These are phyloP conservation scores for Citrus cavaleriei DNA, from an alignment of 345 rosid genomes.

Conservation along the genomic window DNA sequence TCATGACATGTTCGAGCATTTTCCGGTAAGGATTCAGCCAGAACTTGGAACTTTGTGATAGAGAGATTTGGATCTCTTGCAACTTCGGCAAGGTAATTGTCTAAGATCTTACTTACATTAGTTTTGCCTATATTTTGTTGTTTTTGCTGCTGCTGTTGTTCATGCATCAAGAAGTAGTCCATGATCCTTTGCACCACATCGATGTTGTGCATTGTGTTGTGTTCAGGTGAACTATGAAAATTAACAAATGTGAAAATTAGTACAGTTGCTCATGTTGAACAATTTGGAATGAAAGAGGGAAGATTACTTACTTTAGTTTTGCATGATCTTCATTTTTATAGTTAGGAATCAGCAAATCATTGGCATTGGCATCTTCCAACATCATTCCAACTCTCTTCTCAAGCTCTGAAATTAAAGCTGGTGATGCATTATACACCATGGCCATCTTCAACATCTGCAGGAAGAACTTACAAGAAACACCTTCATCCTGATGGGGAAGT, in stretches of 20 bases:
- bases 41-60: constrained; percentile 72
- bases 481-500: constrained; percentile 60
- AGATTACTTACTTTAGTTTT: constrained; percentile 42
- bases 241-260: background rate
- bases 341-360: constrained; percentile 78
- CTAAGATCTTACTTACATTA: constrained; percentile 67
- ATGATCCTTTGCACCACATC: constrained; percentile 70
- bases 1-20: constrained; percentile 69
- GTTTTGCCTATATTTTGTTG: constrained; percentile 40
- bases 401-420: constrained; percentile 73
- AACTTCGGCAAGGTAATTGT: constrained; percentile 68
- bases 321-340: constrained; percentile 55
- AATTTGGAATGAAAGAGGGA: constrained; percentile 7
- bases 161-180: constrained; percentile 75
- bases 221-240: constrained; percentile 49
- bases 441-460: constrained; percentile 71
- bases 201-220: constrained; percentile 49
- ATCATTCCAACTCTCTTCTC: constrained; percentile 64
- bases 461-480: constrained; percentile 65
- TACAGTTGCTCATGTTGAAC: constrained; percentile 5
- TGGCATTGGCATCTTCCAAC: constrained; percentile 60
- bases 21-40: constrained; percentile 73
- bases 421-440: constrained; percentile 61
- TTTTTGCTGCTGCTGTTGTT: constrained; percentile 57
- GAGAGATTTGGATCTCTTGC: constrained; percentile 76